Conservation (phyloP, 495 filamentous ascomycete species). For the Aspergillus diversus region DNA sequence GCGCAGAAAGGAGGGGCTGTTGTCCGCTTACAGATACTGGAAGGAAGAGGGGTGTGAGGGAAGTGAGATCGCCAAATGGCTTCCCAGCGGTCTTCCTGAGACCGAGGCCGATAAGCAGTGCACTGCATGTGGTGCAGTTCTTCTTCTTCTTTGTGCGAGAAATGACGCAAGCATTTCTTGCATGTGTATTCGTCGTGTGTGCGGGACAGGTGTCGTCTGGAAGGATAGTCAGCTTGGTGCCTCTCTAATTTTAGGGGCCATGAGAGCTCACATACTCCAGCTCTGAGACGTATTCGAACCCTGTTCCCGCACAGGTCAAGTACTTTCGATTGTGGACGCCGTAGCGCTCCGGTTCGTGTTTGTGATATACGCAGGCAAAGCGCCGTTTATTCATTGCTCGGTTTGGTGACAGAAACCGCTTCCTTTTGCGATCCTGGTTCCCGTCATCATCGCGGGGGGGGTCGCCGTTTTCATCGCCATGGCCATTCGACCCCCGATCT, state of each 20-base stretch:
- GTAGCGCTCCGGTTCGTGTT: background rate
- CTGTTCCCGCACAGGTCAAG: background rate
- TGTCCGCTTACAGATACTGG: background rate
- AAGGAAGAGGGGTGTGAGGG: background rate
- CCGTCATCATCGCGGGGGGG: background rate
- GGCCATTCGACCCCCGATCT: too few species aligned
- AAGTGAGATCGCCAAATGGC: background rate
- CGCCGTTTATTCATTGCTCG: background rate
- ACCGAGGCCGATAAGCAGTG: background rate
- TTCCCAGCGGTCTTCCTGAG: background rate
- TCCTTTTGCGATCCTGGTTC: background rate
- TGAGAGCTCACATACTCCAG: too few species aligned
- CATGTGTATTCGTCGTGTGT: background rate
- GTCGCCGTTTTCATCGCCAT: too few species aligned
- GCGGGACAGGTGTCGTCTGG: background rate
- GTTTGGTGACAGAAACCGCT: background rate
- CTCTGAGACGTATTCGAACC: background rate
- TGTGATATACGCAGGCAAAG: background rate
- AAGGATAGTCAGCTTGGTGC: too few species aligned
- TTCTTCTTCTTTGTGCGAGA: background rate
- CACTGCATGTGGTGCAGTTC: background rate
- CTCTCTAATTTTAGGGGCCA: too few species aligned
- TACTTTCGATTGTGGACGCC: background rate
- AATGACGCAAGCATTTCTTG: background rate
- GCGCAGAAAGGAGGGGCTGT: too few species aligned